A percentile compares a stretch with the other conserved stretches of the same genome.
phyloP scores from a whole-genome alignment of 2,329 filamentous ascomycete species.

The Calonectria henricotiae region DNA sequence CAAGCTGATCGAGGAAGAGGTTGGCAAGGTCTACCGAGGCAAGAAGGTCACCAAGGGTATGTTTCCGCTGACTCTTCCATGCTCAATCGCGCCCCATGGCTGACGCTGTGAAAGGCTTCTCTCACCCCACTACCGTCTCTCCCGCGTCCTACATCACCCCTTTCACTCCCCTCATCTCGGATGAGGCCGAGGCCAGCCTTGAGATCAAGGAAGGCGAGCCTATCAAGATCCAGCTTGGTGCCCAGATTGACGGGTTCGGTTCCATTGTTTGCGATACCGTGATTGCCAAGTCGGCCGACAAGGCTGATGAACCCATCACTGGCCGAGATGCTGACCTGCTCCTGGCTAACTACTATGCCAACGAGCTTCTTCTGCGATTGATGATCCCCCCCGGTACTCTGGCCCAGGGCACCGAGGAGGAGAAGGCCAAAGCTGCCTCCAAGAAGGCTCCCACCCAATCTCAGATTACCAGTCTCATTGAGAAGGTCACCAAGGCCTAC shows the following conservation, averaged over 20 bases:
- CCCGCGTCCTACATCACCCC: slow-evolving; percentile 95
- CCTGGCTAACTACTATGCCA: slow-evolving; percentile 93
- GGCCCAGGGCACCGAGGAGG: slow-evolving; percentile 88
- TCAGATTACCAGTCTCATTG: slow-evolving; percentile 89
- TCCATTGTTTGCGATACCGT: slow-evolving; percentile 97
- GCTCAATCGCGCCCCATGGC: slow-evolving; percentile 26
- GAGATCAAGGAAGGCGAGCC: slow-evolving; percentile 89
- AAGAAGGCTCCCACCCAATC: slow-evolving; percentile 88
- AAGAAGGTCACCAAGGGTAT: slow-evolving; percentile 96
- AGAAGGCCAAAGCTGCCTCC: slow-evolving; percentile 91
- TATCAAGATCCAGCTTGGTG: slow-evolving; percentile 98
- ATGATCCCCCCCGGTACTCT: slow-evolving; percentile 93
- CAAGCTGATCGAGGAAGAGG: slow-evolving; percentile 93
- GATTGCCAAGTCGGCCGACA: slow-evolving; percentile 77
- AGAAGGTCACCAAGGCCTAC: slow-evolving; percentile 93
- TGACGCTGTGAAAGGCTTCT: slow-evolving; percentile 75
- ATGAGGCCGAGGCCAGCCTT: slow-evolving; percentile 85
- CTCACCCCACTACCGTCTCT: slow-evolving; percentile 95
- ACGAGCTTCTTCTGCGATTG: slow-evolving; percentile 92
- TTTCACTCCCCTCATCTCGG: slow-evolving; percentile 92
- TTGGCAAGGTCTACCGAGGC: slow-evolving; percentile 96
- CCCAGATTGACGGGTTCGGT: slow-evolving; percentile 97
- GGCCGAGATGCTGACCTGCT: slow-evolving; percentile 90
- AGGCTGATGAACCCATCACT: slow-evolving; percentile 76
- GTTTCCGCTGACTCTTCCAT: slow-evolving; percentile 51